These are phyloP conservation scores for Daucus carota DNA, from an alignment of 129 eudicot genomes.

Conservation along the genomic window DNA sequence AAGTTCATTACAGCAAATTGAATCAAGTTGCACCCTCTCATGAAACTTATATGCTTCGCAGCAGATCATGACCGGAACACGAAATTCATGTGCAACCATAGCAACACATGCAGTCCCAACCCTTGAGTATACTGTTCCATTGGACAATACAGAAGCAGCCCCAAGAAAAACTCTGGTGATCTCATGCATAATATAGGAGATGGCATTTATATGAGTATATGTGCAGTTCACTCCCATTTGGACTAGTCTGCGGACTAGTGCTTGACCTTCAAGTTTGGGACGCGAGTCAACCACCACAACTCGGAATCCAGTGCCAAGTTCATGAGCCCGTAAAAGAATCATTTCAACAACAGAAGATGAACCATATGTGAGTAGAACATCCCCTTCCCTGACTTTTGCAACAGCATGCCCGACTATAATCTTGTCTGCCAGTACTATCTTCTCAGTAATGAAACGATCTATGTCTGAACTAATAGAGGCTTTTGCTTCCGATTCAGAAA, in stretches of 20 bases:
- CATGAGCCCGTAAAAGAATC: conserved; percentile 70
- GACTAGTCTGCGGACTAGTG: conserved; percentile 65
- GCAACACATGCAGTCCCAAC: conserved; percentile 92
- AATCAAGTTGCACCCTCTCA: conserved; percentile 94
- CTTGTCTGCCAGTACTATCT: conserved; percentile 70
- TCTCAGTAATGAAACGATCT: conserved; percentile 60
- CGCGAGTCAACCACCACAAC: conserved; percentile 91
- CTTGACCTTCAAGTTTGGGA: conserved; percentile 87
- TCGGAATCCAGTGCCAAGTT: conserved; percentile 72
- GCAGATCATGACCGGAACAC: conserved; percentile 78
- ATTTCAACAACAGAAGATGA: conserved; percentile 66
- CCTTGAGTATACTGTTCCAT: conserved; percentile 83
- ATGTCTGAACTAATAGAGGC: conserved; percentile 47
- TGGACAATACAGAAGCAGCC: conserved; percentile 82
- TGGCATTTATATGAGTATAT: conserved; percentile 82
- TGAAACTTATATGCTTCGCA: conserved; percentile 96
- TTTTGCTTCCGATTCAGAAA: conserved; percentile 76
- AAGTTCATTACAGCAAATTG: conserved; percentile 88
- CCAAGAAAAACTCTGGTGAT: conserved; percentile 74
- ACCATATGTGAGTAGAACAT: conserved; percentile 79
- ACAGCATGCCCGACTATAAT: conserved; percentile 68
- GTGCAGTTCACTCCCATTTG: conserved; percentile 75
- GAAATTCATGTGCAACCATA: conserved; percentile 87
- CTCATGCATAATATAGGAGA: conserved; percentile 92
- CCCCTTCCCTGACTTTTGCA: conserved; percentile 70